These are phyloP conservation scores for Saccharata proteae DNA, from an alignment of 2,329 filamentous ascomycete genomes.

Conservation along the genomic window DNA sequence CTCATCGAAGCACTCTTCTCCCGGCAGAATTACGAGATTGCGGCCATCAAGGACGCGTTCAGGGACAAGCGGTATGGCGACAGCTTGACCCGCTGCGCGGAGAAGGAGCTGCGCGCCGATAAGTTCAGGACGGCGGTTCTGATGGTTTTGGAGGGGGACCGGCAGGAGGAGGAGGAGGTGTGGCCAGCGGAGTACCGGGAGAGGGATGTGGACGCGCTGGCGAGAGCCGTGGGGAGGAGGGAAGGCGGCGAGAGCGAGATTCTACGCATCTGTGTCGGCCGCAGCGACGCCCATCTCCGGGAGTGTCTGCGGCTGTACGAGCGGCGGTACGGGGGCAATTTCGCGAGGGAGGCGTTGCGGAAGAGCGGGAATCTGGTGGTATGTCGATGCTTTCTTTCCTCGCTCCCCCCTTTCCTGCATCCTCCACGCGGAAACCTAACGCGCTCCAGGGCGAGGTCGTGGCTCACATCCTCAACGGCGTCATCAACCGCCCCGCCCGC, in stretches of 20 bases:
- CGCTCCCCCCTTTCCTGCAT: background rate
- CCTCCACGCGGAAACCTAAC: background rate
- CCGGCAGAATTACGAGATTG: conserved; percentile 74
- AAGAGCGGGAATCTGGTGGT: conserved; percentile 91
- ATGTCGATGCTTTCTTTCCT: conserved; percentile 31
- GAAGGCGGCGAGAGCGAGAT: conserved; percentile 81
- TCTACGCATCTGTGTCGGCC: conserved; percentile 68
- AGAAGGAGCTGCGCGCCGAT: conserved; percentile 83
- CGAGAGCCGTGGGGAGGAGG: conserved; percentile 54
- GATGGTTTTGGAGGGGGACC: conserved; percentile 65
- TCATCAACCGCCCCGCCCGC: conserved; percentile 89
- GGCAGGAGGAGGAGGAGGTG: conserved; percentile 67
- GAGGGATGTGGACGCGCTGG: conserved; percentile 60
- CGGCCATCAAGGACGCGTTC: conserved; percentile 76
- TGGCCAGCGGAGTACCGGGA: conserved; percentile 44
- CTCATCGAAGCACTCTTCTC: conserved; percentile 92
- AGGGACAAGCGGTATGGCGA: conserved; percentile 85
- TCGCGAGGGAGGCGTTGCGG: conserved; percentile 73
- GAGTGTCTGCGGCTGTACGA: conserved; percentile 73
- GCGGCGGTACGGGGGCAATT: conserved; percentile 60
- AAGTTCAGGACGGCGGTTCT: conserved; percentile 89
- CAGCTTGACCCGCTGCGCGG: conserved; percentile 72
- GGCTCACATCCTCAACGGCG: conserved; percentile 81
- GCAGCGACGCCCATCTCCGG: conserved; percentile 70
- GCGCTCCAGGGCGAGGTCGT: conserved; percentile 70